Evolutionary conservation across 306 rosid genomes (phyloP).

Genomic region (Inga laurina): DNA sequence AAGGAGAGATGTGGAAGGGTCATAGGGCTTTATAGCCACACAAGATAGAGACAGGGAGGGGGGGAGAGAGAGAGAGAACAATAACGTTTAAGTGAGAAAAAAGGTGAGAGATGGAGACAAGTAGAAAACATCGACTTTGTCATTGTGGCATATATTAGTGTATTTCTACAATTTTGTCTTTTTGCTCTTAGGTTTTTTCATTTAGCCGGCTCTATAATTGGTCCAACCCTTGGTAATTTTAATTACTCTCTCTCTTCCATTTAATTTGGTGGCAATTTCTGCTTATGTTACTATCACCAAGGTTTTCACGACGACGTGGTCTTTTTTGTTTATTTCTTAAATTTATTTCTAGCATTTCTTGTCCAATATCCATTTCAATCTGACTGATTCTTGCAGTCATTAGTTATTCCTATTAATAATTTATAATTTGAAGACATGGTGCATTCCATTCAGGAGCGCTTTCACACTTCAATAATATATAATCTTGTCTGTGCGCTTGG

Average conservation of each 20-base stretch:
- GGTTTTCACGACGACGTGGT: conserved; percentile 31
- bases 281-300: conserved; percentile 40
- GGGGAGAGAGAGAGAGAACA: too few species aligned
- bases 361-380: conserved; percentile 27
- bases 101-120: conserved; percentile 45
- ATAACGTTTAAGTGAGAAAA: conserved; percentile 6
- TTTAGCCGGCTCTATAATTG: conserved; percentile 69
- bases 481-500: conserved; percentile 5
- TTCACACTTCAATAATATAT: conserved; percentile 5
- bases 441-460: conserved; percentile 11
- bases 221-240: conserved; percentile 30
- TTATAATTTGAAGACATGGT: conserved; percentile 2
- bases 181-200: conserved; percentile 44
- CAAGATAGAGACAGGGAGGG: background rate
- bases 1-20: conserved; percentile 24
- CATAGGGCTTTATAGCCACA: conserved; percentile 43
- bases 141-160: conserved; percentile 41
- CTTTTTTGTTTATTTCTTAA: conserved; percentile 7
- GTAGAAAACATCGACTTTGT: conserved; percentile 43
- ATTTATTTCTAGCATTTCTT: conserved; percentile 6
- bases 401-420: conserved; percentile 11
- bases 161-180: conserved; percentile 59
- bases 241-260: conserved; percentile 21
- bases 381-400: conserved; percentile 33
- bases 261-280: conserved; percentile 37